phyloP scores from a whole-genome alignment of 1,139 yeast species.

The Pneumocystis murina region DNA sequence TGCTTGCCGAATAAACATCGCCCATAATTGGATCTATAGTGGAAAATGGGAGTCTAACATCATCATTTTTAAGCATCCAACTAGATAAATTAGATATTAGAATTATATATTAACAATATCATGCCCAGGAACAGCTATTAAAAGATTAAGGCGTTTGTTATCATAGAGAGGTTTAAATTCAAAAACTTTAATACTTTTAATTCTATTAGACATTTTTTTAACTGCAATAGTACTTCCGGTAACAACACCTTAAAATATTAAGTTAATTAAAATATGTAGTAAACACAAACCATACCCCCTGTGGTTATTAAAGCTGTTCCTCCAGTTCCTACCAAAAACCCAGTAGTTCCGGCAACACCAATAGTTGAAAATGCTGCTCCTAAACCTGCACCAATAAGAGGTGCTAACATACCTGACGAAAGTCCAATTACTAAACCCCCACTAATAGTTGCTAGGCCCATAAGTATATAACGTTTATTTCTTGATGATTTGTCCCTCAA shows the following conservation, averaged over 20 bases:
- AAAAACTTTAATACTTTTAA: constrained; percentile 85
- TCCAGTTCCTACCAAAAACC: constrained; percentile 90
- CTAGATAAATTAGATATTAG: not conserved
- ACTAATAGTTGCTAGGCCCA: constrained; percentile 93
- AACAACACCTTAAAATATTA: constrained; percentile 31
- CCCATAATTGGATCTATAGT: constrained; percentile 98
- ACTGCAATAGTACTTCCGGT: constrained; percentile 84
- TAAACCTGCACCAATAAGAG: constrained; percentile 94
- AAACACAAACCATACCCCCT: constrained; percentile 35
- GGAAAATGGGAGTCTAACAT: constrained; percentile 87
- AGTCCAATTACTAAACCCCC: constrained; percentile 90
- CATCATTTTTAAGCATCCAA: constrained; percentile 97
- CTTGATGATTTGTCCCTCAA: constrained; percentile 50
- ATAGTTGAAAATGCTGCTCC: constrained; percentile 95
- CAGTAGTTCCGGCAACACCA: constrained; percentile 82
- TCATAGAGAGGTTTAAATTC: constrained; percentile 87
- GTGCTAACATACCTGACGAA: constrained; percentile 90
- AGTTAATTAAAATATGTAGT: not conserved
- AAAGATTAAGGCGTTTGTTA: constrained; percentile 71
- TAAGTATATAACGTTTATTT: constrained; percentile 61
- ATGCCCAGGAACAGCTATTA: constrained; percentile 75
- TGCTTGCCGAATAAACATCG: constrained; percentile 51
- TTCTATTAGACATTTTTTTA: constrained; percentile 69
- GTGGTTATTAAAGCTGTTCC: constrained; percentile 92
- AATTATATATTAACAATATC: not conserved